A percentile compares a stretch with the other conserved stretches of the same genome.
Evolutionary conservation across 257 asterid genomes (phyloP).

Genomic region (Thymus mandschuricus): DNA sequence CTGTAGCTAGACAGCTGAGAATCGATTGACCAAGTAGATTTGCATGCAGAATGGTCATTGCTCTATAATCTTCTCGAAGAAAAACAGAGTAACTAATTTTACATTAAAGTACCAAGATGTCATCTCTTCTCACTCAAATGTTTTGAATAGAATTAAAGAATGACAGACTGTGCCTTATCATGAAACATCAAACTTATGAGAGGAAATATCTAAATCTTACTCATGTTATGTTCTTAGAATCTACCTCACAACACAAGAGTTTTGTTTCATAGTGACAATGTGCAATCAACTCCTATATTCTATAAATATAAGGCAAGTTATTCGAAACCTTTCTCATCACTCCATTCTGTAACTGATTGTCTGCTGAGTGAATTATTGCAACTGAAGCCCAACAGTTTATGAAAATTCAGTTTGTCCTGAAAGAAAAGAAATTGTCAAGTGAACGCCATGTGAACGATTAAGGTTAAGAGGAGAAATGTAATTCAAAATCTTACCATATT

Average conservation of each 20-base stretch:
- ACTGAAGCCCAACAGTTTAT: conserved; percentile 77
- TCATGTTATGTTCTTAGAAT: neutral
- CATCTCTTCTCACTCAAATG: neutral
- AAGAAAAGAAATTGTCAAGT: conserved; percentile 34
- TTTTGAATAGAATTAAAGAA: neutral
- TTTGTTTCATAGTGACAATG: conserved; percentile 11
- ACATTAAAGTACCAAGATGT: neutral
- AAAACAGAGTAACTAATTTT: neutral
- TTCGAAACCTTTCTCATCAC: conserved; percentile 59
- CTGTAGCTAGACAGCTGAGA: conserved; percentile 22
- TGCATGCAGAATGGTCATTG: neutral
- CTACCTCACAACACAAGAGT: neutral
- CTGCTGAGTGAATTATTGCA: conserved; percentile 63
- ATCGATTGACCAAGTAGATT: conserved; percentile 18
- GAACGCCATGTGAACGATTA: conserved; percentile 23
- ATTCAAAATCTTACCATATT: conserved; percentile 62
- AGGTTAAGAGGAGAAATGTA: conserved; percentile 17
- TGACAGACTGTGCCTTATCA: neutral
- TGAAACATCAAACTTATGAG: conserved; percentile 12
- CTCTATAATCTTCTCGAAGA: neutral
- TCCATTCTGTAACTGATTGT: conserved; percentile 50
- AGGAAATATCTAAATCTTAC: conserved; percentile 18
- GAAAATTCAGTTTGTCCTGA: conserved; percentile 89
- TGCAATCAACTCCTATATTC: conserved; percentile 10
- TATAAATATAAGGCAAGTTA: conserved; percentile 17